phyloP scores from a whole-genome alignment of 768 basidiomycete genomes.

The Collybiopsis luxurians region DNA sequence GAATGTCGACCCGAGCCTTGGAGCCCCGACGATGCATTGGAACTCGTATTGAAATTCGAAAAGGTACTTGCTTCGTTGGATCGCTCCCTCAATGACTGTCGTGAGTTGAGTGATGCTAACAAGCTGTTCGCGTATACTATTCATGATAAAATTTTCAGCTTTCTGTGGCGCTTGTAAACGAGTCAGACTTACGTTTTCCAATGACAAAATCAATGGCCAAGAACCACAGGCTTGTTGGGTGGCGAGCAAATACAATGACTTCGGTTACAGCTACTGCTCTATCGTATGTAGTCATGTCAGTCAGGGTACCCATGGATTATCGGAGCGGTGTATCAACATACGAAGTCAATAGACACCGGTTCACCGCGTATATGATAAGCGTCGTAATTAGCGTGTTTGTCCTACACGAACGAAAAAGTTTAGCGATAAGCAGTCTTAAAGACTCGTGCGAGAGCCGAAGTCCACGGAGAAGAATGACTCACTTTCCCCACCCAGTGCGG shows the following conservation, averaged over 20 bases:
- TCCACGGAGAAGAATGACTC: too few species aligned
- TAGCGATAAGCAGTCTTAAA: neutral
- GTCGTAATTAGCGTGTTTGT: slow-evolving; percentile 40
- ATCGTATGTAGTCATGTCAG: neutral
- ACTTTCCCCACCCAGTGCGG: slow-evolving; percentile 35
- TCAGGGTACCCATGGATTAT: neutral
- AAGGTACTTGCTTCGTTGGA: slow-evolving; percentile 7
- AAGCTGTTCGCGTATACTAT: slow-evolving; percentile 49
- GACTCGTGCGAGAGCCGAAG: neutral
- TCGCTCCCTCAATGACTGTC: slow-evolving; percentile 23
- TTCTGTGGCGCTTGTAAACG: neutral
- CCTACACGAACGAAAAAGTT: slow-evolving; percentile 18
- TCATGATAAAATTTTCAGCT: neutral
- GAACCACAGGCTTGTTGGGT: slow-evolving; percentile 20
- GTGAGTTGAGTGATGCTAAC: slow-evolving; percentile 40
- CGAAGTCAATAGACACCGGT: slow-evolving; percentile 48
- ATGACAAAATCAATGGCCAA: slow-evolving; percentile 38
- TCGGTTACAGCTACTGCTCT: slow-evolving; percentile 36
- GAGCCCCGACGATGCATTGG: neutral
- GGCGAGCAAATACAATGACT: slow-evolving; percentile 25
- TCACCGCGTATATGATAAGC: slow-evolving; percentile 48
- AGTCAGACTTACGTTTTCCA: slow-evolving; percentile 36
- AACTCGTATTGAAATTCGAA: neutral
- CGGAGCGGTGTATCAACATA: slow-evolving; percentile 18
- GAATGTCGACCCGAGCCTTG: neutral